Base-by-base conservation (phyloP, 2,329 filamentous ascomycete species). In the Emmonsiellopsis sp. region DNA sequence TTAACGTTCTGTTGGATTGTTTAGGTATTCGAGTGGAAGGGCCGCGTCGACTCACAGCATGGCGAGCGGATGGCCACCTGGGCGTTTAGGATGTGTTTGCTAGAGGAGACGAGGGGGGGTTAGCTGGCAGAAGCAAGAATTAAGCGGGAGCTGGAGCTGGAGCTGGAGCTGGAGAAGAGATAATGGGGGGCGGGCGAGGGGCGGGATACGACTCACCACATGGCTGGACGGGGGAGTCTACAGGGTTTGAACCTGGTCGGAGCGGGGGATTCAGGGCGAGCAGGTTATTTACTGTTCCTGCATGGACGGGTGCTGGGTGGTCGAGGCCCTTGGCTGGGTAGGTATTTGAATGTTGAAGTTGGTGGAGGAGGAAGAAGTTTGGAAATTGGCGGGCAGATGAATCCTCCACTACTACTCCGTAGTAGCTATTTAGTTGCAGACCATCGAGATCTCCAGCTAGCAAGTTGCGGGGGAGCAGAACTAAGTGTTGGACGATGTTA, bases 51-150 rank as follows among this genome's bases (percentile, higher is more conserved):
- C 84, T 64, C 81, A 92, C 93, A 98, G 79, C 93, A 98, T 58
- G 91, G 88, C 53, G 91, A 93, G 63, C 93, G 88, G 74, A 98
- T 94, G 54, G 92, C 78, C 65, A 98, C 93, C 75, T 98, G 93
- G 58, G 92, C 93, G 78, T 98, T 98, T 71, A 98, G 84, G 66
- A 98, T 79, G 77, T 98, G 93, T 80, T 97, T 97, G 79, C 93
- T 96, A 62, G 13, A 32, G 33, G n/a, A 21, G 34, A 42, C 6
- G 43, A 27, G 36, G 32, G n/a, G 34, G 14, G 21, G 36, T 49
- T 21, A 49, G 47, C 36, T 39, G 21, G 13, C 14, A 7, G 13
- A 27, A 27, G 13, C 47, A 39, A 27, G 4, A 10, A 32, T 49
- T 49, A 40, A 40, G 3, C 5, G 21, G 21, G 21, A 27, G 21